Evolutionary conservation across 768 basidiomycete genomes (phyloP), one percentile per base, ranked within the genome.

Genomic region (Phylloporus sp.): DNA sequence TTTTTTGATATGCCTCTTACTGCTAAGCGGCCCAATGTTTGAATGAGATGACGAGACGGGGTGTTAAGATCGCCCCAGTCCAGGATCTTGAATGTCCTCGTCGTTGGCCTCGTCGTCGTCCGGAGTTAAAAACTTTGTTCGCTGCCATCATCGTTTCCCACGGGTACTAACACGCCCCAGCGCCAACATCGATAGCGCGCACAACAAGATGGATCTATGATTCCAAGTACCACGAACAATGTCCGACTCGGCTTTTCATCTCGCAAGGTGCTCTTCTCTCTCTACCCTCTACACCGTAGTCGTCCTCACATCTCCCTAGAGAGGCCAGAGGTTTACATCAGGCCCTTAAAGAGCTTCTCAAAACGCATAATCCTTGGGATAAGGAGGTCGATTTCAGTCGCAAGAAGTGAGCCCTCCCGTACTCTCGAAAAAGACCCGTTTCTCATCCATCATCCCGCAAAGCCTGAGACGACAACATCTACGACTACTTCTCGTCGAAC

Each of bases 301-400:
- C 29, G 22, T 18, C 24, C 58, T 60, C 52, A 56, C 45, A 23
- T 54, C 45, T 16, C 24, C 31, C 20, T 55, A 95, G 91, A 61
- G 90, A 94, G 73, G 88, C 90, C 59, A 90, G 86, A 65, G 74
- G 74, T 59, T 78, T 86, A 56, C 83, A 88, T 52, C 82, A 86
- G 63, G 79, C 76, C 32, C 71, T 95, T 50, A 91, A 89, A 71
- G 86, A 86, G 55, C 68, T 83, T 46, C 77, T 95, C 51, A 86
- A 85, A 64, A 77, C 76, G 34, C 83, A 79, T 53, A 82, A 85
- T 45, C 88, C 91, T 29, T 94, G 86, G 79, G 86, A 89, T 55
- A 87, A 78, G 65, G 89, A 94, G 53, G 82, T 93, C 38, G 94
- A 97, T 63, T 84, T 87, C 58, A 81, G 85, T 67, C 79, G 94